phyloP scores from a whole-genome alignment of 2,329 filamentous ascomycete species.

The Clonostachys sp. region DNA sequence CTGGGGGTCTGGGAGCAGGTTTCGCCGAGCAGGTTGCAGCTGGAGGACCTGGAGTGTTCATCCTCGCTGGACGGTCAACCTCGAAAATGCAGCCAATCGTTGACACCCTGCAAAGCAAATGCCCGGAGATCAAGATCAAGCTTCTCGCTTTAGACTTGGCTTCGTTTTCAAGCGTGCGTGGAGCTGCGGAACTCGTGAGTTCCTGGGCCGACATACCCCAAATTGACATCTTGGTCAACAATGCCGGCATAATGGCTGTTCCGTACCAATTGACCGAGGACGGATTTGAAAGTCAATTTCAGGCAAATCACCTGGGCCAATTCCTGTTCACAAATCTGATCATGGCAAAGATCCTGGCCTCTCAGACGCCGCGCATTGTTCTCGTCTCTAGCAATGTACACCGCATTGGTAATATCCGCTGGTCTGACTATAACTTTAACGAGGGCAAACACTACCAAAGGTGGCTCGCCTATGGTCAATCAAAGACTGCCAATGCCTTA shows the following conservation, averaged over 20 bases:
- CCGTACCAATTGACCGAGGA: constrained; percentile 20
- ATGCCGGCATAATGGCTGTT: constrained; percentile 34
- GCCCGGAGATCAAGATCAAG: neutral
- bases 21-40: constrained; percentile 2
- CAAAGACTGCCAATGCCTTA: constrained; percentile 20
- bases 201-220: constrained; percentile 18
- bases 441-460: constrained; percentile 11
- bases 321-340: constrained; percentile 26
- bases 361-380: neutral
- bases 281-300: constrained; percentile 26
- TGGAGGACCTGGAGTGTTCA: neutral
- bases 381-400: neutral
- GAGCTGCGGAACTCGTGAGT: constrained; percentile 13
- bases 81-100: neutral
- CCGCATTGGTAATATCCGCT: constrained; percentile 1
- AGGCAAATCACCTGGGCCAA: constrained; percentile 22
- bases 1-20: constrained; percentile 1
- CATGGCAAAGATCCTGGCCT: constrained; percentile 14
- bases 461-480: constrained; percentile 18
- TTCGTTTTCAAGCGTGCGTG: neutral
- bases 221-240: constrained; percentile 36
- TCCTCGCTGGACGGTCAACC: constrained; percentile 1
- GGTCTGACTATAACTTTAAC: constrained; percentile 2
- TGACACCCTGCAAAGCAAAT: neutral
- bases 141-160: neutral